Percentiles rank a stretch among this genome's conserved stretches.
These are phyloP conservation scores for Lophiostoma macrostomum DNA, from an alignment of 495 filamentous ascomycete species.

Conservation along the genomic window DNA sequence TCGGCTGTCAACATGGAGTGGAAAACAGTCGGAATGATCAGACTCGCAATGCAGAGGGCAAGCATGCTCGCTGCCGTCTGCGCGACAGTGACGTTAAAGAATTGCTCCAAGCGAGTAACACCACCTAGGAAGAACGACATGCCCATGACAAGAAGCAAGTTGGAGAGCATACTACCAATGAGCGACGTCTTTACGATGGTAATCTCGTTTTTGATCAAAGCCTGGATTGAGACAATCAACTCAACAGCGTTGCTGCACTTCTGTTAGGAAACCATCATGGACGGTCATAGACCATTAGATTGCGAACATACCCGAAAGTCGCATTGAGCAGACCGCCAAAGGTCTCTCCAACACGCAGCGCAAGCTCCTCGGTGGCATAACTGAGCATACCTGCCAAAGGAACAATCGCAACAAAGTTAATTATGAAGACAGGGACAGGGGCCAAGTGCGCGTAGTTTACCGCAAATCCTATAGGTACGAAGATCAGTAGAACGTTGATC, in stretches of 20 bases:
- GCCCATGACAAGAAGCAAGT: slow-evolving; percentile 85
- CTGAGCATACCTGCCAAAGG: slow-evolving; percentile 44
- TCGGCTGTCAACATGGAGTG: slow-evolving; percentile 37
- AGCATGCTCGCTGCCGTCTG: slow-evolving; percentile 84
- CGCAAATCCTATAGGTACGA: slow-evolving; percentile 74
- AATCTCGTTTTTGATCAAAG: slow-evolving; percentile 67
- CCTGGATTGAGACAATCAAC: slow-evolving; percentile 84
- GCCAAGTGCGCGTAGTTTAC: slow-evolving; percentile 59
- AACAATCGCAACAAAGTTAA: slow-evolving; percentile 88
- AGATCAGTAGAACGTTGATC: slow-evolving; percentile 79
- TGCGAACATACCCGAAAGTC: slow-evolving; percentile 67
- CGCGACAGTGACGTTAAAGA: slow-evolving; percentile 91
- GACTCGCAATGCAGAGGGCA: slow-evolving; percentile 69
- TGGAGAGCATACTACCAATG: slow-evolving; percentile 87
- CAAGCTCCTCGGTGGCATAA: slow-evolving; percentile 46
- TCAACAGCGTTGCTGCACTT: slow-evolving; percentile 76
- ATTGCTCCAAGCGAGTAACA: slow-evolving; percentile 72
- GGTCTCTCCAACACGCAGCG: slow-evolving; percentile 64
- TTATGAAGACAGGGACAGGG: slow-evolving; percentile 65
- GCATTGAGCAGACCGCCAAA: slow-evolving; percentile 85
- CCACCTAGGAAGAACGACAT: slow-evolving; percentile 94
- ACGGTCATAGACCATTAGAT: background rate
- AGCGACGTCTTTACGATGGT: slow-evolving; percentile 90
- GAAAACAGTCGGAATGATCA: slow-evolving; percentile 91
- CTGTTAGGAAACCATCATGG: slow-evolving; percentile 21